Evolutionary conservation across 2,329 filamentous ascomycete genomes (phyloP), one percentile per base, ranked within the genome.

Genomic region (Xylariales sp.): DNA sequence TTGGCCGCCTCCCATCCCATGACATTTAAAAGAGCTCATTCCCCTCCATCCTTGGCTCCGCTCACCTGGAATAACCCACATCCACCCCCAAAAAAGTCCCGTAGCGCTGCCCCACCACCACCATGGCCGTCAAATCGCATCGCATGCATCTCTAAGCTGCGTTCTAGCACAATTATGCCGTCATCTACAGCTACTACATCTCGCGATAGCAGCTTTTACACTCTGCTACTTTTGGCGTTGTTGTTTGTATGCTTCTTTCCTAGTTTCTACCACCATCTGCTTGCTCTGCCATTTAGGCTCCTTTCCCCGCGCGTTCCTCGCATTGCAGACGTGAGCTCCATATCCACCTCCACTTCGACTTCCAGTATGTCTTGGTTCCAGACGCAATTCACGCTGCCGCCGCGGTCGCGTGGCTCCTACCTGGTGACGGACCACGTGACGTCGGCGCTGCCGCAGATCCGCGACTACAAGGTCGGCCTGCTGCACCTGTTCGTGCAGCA

Each of bases 401-500:
- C 86, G 15, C 77, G 79, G 57, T 78, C 81, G 30, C 82, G 90
- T 43, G 93, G 93, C 59, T 88, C 81, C 37, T 96, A 96, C 67
- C 85, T 97, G 42, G 76, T 97, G 53, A 96, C 91, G 35, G 80
- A 90, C 59, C 71, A 83, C 37, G 76, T 97, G 40, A 51, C 79
- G 18, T 68, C 72, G 34, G 70, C 81, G 42, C 67, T 97, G 1
- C 90, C 91, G 4, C 89, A 96, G 64, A 76, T 97, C 47, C 72
- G 73, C 42, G 61, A 78, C 48, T 95, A 95, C 76, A 91, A 91
- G 61, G 78, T 93, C 51, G 89, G 89, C 30, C 66, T 95, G 43
- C 68, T 97, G 45, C 82, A 95, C 60, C 74, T 98, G 32, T 98
- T 97, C 62, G 75, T 97, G 38, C 91, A 98, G 66, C 93, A 98